A percentile compares a stretch with the other conserved stretches of the same genome.
These are phyloP conservation scores for Monosporascus cannonballus DNA, from an alignment of 2,329 filamentous ascomycete species.

Conservation along the genomic window DNA sequence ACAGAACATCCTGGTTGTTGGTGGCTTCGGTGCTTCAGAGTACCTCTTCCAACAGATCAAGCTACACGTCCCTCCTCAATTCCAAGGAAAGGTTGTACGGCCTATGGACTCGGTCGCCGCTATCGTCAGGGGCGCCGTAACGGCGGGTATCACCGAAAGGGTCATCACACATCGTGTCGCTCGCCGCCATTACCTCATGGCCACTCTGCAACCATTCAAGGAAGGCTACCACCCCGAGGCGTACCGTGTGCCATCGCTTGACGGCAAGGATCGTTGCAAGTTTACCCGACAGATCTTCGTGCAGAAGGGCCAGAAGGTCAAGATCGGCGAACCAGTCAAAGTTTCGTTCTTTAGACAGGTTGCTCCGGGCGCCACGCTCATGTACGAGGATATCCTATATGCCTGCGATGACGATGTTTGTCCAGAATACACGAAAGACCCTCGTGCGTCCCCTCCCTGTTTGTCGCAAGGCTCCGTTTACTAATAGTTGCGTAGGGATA, in stretches of 20 bases:
- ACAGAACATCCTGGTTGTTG: constrained; percentile 95
- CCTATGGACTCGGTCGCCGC: constrained; percentile 99
- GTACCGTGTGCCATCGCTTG: constrained; percentile 91
- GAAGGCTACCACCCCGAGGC: constrained; percentile 97
- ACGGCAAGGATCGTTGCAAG: constrained; percentile 97
- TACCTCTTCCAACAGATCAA: constrained; percentile 99
- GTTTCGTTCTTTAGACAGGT: constrained; percentile 98
- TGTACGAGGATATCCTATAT: constrained; percentile 98
- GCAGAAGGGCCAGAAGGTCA: constrained; percentile 96
- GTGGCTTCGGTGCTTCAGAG: constrained; percentile 96
- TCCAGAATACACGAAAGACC: constrained; percentile 98
- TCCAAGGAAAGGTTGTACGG: constrained; percentile 95
- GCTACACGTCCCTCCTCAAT: constrained; percentile 94
- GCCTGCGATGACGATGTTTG: constrained; percentile 97
- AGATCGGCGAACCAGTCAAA: constrained; percentile 98
- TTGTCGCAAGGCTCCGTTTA: constrained; percentile 11
- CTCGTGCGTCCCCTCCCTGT: constrained; percentile 62
- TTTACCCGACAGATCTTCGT: constrained; percentile 98
- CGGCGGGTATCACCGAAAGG: constrained; percentile 93
- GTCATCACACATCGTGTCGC: constrained; percentile 96
- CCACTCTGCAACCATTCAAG: constrained; percentile 96
- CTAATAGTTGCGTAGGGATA: constrained; percentile 59
- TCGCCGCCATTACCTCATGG: constrained; percentile 97
- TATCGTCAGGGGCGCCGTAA: constrained; percentile 97
- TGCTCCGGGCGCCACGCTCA: constrained; percentile 90